phyloP scores from a whole-genome alignment of 495 filamentous ascomycete species.

The Aspergillus ostianus region DNA sequence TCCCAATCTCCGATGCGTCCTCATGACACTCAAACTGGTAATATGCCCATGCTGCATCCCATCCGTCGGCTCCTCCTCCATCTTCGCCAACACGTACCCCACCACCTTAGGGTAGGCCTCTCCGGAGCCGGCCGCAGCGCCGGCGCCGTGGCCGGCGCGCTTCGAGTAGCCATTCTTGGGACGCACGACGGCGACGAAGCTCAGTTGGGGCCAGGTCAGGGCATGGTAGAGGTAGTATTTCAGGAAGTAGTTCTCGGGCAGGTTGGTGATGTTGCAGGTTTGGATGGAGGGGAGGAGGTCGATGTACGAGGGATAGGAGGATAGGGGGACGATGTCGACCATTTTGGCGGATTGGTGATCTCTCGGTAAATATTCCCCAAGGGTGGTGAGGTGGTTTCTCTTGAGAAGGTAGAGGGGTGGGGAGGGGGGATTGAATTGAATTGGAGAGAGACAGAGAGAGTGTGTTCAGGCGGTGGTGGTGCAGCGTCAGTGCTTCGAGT shows the following conservation, averaged over 20 bases:
- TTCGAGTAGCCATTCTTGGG: slow-evolving; percentile 57
- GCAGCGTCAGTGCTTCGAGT: background rate
- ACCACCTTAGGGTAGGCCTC: slow-evolving; percentile 95
- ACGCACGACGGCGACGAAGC: slow-evolving; percentile 92
- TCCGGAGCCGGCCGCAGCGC: slow-evolving; percentile 29
- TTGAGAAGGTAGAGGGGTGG: background rate
- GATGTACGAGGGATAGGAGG: slow-evolving; percentile 50
- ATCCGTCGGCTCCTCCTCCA: slow-evolving; percentile 96
- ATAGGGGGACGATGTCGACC: slow-evolving; percentile 53
- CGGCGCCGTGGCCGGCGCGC: slow-evolving; percentile 11
- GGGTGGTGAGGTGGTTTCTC: background rate
- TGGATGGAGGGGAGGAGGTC: slow-evolving; percentile 86
- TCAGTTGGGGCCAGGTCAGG: slow-evolving; percentile 94
- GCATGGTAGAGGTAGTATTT: slow-evolving; percentile 99
- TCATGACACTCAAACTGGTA: slow-evolving; percentile 91
- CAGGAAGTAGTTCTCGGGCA: slow-evolving; percentile 99
- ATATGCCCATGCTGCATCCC: slow-evolving; percentile 95
- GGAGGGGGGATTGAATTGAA: slow-evolving; percentile 2
- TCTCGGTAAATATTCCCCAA: background rate
- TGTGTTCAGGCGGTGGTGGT: background rate
- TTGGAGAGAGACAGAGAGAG: background rate
- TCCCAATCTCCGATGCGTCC: slow-evolving; percentile 85
- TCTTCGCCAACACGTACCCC: slow-evolving; percentile 98
- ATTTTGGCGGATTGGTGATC: slow-evolving; percentile 31
- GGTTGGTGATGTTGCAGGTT: slow-evolving; percentile 96